phyloP scores from a whole-genome alignment of 257 asterid species.

The Euphrasia confusa region DNA sequence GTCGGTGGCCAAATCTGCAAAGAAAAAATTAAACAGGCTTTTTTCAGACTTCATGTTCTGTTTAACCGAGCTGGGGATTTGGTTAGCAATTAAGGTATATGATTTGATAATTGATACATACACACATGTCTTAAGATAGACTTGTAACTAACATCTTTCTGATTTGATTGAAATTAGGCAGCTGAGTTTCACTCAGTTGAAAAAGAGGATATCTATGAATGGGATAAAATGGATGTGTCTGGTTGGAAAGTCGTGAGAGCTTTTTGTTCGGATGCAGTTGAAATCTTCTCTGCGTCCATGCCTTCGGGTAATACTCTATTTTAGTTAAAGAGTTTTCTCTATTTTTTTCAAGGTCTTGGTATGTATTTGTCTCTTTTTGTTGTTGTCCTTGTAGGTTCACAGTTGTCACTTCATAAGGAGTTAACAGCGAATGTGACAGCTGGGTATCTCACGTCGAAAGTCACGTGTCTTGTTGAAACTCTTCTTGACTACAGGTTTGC shows the following conservation, averaged over 20 bases:
- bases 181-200: slow-evolving; percentile 50
- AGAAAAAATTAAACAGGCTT: slow-evolving; percentile 38
- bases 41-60: slow-evolving; percentile 45
- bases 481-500: slow-evolving; percentile 77
- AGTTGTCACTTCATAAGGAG: slow-evolving; percentile 32
- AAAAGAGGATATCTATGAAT: slow-evolving; percentile 32
- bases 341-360: slow-evolving; percentile 9
- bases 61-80: slow-evolving; percentile 62
- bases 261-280: slow-evolving; percentile 49
- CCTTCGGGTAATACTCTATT: slow-evolving; percentile 47
- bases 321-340: slow-evolving; percentile 6
- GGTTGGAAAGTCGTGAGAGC: slow-evolving; percentile 36
- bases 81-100: slow-evolving; percentile 74
- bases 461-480: slow-evolving; percentile 49
- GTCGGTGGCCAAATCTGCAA: slow-evolving; percentile 37
- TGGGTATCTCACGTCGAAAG: slow-evolving; percentile 60
- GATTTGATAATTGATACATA: not conserved
- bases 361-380: slow-evolving; percentile 9
- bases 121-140: not conserved
- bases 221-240: slow-evolving; percentile 42
- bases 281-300: slow-evolving; percentile 36
- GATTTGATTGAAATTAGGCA: slow-evolving; percentile 40
- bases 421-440: slow-evolving; percentile 31
- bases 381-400: slow-evolving; percentile 32
- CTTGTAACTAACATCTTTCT: slow-evolving; percentile 2